These are phyloP conservation scores for Pterocarpus macrocarpus DNA, from an alignment of 306 rosid genomes.

Conservation along the genomic window DNA sequence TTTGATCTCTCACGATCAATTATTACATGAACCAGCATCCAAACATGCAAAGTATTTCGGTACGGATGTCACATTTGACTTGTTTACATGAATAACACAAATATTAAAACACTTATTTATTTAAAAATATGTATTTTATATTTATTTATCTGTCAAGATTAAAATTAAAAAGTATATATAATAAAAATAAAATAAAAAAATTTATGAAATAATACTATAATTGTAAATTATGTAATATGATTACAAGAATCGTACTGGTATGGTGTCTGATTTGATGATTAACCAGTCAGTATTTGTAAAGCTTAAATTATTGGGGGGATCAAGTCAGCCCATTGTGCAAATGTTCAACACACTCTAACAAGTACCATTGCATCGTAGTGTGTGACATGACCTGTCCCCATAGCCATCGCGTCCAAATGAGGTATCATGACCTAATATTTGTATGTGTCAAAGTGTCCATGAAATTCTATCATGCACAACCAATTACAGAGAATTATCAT, in stretches of 20 bases:
- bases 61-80: neutral
- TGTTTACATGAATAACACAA: neutral
- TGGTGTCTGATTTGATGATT: neutral
- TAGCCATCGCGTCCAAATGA: neutral
- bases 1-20: too few species aligned
- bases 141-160: too few species aligned
- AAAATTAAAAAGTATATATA: too few species aligned
- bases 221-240: too few species aligned
- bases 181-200: too few species aligned
- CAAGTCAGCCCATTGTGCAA: neutral
- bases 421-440: neutral
- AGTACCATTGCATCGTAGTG: neutral
- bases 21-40: too few species aligned
- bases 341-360: neutral
- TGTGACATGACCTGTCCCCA: neutral
- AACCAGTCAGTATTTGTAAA: neutral
- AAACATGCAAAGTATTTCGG: neutral
- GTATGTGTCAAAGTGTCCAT: neutral
- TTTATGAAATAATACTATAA: too few species aligned
- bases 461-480: neutral
- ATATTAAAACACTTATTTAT: too few species aligned
- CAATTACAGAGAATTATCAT: too few species aligned
- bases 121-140: too few species aligned
- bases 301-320: conserved; percentile 12
- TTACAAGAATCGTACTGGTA: neutral